Base-by-base conservation (phyloP, 768 basidiomycete genomes). In the Phaffia tasmanica region DNA sequence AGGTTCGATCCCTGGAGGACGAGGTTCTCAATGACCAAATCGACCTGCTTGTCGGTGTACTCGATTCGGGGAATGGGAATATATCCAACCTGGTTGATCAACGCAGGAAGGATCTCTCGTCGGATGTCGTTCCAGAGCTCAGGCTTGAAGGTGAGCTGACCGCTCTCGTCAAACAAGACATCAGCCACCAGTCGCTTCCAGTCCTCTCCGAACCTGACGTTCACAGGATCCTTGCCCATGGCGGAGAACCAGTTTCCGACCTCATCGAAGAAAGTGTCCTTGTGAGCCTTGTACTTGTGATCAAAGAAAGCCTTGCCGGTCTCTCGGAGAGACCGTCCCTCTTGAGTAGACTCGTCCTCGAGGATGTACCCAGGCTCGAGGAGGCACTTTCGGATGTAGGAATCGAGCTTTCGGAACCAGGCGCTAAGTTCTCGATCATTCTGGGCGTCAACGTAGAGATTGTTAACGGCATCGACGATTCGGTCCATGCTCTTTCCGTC, bases 1-100 rank as follows among this genome's bases (percentile, higher is more conserved):
- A 99, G 78, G 78, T 97, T 94, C 51, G 59, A 27, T 51, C 89
- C 89, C 69, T 88, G 85, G 21, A 93, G 80, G 0, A 88, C 87
- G 46, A 97, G 82, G 76, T 94, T 97, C 80, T 97, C 94, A 70
- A 97, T 84, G 66, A 94, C 88, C 54, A 95, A 81, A 72, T 95
- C 93, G 68, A 93, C 78, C 7, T 80, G 74, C 61, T 89, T 86
- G 76, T 94, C 90, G 47, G 87, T 86, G 78, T 95, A 98, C 77
- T 95, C 93, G 74, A 92, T 84, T 47, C 91, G 86, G 0, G 94
- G 94, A 70, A 98, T 93, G 30, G 57, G 66, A 35, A 69, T 16
- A 70, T 64, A 67, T 48, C 81, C 62, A 70, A 91, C 85, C 78
- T 86, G 81, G 48, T 86, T 81, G 71, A 92, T 83, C 48, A 94